phyloP scores from a whole-genome alignment of 1,284 basidiomycete species.

The Ustilago curta region DNA sequence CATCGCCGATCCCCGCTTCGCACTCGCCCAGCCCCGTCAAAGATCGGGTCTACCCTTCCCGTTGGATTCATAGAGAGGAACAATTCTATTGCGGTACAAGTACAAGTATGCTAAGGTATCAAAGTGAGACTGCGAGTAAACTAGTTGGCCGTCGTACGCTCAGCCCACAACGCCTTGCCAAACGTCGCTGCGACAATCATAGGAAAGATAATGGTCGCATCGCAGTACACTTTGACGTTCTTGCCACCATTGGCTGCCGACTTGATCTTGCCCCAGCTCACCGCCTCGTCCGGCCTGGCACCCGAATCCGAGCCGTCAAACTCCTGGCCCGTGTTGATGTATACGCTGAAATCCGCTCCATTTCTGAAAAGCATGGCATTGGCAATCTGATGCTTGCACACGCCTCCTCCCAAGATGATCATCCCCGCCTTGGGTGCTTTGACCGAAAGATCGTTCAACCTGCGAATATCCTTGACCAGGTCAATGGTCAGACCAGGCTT shows the following conservation, averaged over 20 bases:
- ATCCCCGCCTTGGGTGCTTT: constrained; percentile 94
- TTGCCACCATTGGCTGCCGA: constrained; percentile 78
- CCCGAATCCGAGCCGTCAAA: constrained; percentile 99
- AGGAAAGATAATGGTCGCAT: constrained; percentile 90
- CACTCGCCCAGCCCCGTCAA: not conserved
- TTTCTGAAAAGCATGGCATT: constrained; percentile 99
- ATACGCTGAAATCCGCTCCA: constrained; percentile 97
- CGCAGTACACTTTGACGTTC: constrained; percentile 84
- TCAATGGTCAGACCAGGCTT: constrained; percentile 86
- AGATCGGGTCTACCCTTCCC: not conserved
- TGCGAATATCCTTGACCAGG: constrained; percentile 92
- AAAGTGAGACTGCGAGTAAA: no score
- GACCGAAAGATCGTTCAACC: constrained; percentile 89
- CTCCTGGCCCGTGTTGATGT: constrained; percentile 98
- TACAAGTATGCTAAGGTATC: constrained; percentile 18
- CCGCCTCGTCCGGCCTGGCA: constrained; percentile 94
- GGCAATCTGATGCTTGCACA: constrained; percentile 99
- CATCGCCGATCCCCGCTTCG: not conserved
- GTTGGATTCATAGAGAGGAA: not conserved
- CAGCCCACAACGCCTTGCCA: constrained; percentile 67
- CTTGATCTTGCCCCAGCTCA: constrained; percentile 99
- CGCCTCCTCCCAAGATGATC: constrained; percentile 97
- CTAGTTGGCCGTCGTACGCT: constrained; percentile 10
- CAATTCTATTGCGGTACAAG: constrained; percentile 18
- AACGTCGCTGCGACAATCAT: constrained; percentile 88